A percentile compares a stretch with the other conserved stretches of the same genome.
These are phyloP conservation scores for Penicillium freii DNA, from an alignment of 2,329 filamentous ascomycete species.

Conservation along the genomic window DNA sequence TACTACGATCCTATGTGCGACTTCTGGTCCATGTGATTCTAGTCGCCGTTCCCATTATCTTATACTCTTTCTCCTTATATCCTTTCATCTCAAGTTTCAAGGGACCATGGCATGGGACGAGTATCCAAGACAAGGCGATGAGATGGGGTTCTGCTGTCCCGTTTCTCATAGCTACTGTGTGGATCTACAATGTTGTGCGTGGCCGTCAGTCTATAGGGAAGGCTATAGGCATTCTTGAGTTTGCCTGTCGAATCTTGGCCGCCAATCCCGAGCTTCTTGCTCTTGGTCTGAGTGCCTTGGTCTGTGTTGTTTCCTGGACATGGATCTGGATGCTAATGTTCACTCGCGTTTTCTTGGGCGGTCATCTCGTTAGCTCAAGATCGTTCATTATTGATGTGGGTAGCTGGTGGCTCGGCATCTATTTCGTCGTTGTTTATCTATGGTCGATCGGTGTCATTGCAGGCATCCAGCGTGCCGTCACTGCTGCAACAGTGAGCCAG, in stretches of 20 bases:
- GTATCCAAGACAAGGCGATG: slow-evolving; percentile 85
- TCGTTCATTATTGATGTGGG: slow-evolving; percentile 81
- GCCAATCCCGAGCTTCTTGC: slow-evolving; percentile 79
- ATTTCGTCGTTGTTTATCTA: slow-evolving; percentile 90
- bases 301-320: slow-evolving; percentile 78
- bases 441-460: slow-evolving; percentile 89
- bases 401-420: slow-evolving; percentile 93
- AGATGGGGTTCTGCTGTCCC: slow-evolving; percentile 81
- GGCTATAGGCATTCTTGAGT: slow-evolving; percentile 86
- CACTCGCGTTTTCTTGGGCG: slow-evolving; percentile 89
- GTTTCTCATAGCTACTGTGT: slow-evolving; percentile 68
- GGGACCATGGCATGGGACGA: slow-evolving; percentile 68
- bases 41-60: slow-evolving; percentile 78
- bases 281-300: slow-evolving; percentile 77
- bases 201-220: slow-evolving; percentile 77
- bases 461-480: slow-evolving; percentile 84
- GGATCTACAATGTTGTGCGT: slow-evolving; percentile 79
- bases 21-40: slow-evolving; percentile 78
- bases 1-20: slow-evolving; percentile 82
- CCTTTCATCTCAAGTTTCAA: slow-evolving; percentile 87
- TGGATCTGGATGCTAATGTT: slow-evolving; percentile 98
- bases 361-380: slow-evolving; percentile 63
- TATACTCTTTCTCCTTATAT: slow-evolving; percentile 88
- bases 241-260: slow-evolving; percentile 81
- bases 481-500: slow-evolving; percentile 91